phyloP scores from a whole-genome alignment of 441 rosid genomes.

The Gossypium gossypioides region DNA sequence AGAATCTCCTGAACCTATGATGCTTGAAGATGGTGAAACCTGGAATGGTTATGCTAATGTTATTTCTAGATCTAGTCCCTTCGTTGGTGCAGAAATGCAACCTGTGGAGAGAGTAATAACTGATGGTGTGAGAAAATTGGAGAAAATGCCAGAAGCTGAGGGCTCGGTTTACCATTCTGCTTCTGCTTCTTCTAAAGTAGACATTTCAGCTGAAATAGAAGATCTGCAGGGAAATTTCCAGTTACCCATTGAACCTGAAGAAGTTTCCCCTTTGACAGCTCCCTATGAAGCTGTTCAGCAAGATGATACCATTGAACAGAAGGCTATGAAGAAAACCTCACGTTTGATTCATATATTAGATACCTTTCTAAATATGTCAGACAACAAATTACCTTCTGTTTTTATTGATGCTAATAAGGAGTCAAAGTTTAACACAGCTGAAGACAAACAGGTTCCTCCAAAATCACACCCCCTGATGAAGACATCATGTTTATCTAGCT shows the following conservation, averaged over 20 bases:
- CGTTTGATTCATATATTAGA: slow-evolving; percentile 22
- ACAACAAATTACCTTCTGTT: slow-evolving; percentile 32
- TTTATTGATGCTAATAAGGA: slow-evolving; percentile 27
- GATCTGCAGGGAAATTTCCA: slow-evolving; percentile 23
- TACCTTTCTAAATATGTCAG: slow-evolving; percentile 16
- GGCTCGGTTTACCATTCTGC: slow-evolving; percentile 27
- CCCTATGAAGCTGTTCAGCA: slow-evolving; percentile 27
- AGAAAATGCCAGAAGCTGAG: slow-evolving; percentile 23
- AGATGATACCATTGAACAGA: slow-evolving; percentile 33
- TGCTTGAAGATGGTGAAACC: slow-evolving; percentile 44
- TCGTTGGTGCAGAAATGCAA: slow-evolving; percentile 26
- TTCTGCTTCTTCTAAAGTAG: slow-evolving; percentile 24
- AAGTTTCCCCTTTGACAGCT: slow-evolving; percentile 21
- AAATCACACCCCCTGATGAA: slow-evolving; percentile 52
- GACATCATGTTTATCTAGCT: slow-evolving; percentile 43
- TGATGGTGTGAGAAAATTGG: slow-evolving; percentile 18
- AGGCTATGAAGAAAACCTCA: slow-evolving; percentile 24
- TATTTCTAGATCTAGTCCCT: slow-evolving; percentile 24
- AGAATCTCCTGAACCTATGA: slow-evolving; percentile 87
- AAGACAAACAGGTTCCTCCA: slow-evolving; percentile 37
- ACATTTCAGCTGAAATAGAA: slow-evolving; percentile 25
- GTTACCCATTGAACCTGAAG: slow-evolving; percentile 27
- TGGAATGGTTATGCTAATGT: slow-evolving; percentile 17
- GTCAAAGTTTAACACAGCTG: slow-evolving; percentile 33
- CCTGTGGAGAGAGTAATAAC: slow-evolving; percentile 22